phyloP scores from a whole-genome alignment of 2,329 filamentous ascomycete species.

The Zymoseptoria pseudotritici region DNA sequence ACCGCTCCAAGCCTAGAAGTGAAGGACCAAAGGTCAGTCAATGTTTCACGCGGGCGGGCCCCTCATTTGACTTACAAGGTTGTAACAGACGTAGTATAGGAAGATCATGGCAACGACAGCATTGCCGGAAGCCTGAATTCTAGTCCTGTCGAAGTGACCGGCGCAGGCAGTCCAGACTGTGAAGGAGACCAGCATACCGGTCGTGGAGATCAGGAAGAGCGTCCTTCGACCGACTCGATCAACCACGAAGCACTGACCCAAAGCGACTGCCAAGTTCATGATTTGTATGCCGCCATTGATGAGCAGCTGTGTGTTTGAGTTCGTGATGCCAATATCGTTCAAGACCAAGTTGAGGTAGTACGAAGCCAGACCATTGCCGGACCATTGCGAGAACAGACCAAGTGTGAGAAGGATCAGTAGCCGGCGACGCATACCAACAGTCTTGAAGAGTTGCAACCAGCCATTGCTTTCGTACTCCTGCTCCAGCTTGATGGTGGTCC shows the following conservation, averaged over 20 bases:
- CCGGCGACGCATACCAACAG: constrained; percentile 48
- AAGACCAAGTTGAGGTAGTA: constrained; percentile 34
- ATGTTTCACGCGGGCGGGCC: too few species aligned
- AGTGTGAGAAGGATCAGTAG: constrained; percentile 47
- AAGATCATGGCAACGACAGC: constrained; percentile 30
- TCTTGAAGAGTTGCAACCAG: constrained; percentile 42
- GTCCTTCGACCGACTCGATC: constrained; percentile 30
- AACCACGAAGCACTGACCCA: constrained; percentile 33
- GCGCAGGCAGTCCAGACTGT: constrained; percentile 35
- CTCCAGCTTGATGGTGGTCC: constrained; percentile 42
- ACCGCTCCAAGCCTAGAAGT: too few species aligned
- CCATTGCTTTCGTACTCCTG: constrained; percentile 40
- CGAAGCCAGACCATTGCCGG: constrained; percentile 45
- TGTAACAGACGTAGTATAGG: constrained; percentile 31
- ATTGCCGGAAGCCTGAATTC: constrained; percentile 20
- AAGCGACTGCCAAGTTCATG: constrained; percentile 52
- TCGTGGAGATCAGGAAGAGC: constrained; percentile 32
- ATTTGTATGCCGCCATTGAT: constrained; percentile 50
- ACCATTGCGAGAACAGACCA: constrained; percentile 53
- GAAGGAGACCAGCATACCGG: constrained; percentile 35
- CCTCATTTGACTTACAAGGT: constrained; percentile 15
- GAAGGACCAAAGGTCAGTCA: too few species aligned
- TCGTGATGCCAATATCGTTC: constrained; percentile 30
- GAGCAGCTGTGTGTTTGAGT: constrained; percentile 31
- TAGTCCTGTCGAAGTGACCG: constrained; percentile 19